Conservation (phyloP, 1,284 basidiomycete species). For the Schizophyllum commune region DNA sequence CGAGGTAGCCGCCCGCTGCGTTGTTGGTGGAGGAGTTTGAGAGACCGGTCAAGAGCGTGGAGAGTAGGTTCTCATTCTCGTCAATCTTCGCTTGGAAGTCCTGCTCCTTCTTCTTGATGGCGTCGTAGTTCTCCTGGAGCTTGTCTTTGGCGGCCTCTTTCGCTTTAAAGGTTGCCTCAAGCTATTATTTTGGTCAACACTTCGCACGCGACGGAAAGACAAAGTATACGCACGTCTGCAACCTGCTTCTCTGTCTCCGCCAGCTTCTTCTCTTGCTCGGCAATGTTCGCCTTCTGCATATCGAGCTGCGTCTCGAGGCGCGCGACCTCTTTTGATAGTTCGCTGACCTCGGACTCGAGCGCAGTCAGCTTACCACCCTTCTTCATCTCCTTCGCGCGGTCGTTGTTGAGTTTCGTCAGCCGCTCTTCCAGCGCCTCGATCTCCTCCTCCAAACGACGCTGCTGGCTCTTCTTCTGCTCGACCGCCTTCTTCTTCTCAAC, state of each 20-base stretch:
- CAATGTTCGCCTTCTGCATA: conserved; percentile 70
- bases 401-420: conserved; percentile 59
- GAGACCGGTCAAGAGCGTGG: conserved; percentile 90
- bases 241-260: conserved; percentile 49
- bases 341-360: conserved; percentile 37
- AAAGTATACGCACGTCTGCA: conserved; percentile 41
- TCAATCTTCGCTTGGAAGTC: conserved; percentile 55
- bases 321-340: conserved; percentile 63
- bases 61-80: conserved; percentile 88
- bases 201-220: conserved; percentile 2
- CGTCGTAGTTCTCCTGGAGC: conserved; percentile 56
- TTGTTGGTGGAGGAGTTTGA: conserved; percentile 56
- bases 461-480: conserved; percentile 40
- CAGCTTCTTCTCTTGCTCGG: conserved; percentile 68
- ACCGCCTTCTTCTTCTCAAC: conserved; percentile 45
- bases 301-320: conserved; percentile 86
- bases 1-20: conserved; percentile 81
- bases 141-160: conserved; percentile 56
- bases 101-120: conserved; percentile 69
- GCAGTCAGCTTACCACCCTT: conserved; percentile 79
- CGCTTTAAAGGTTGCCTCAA: conserved; percentile 44
- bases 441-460: conserved; percentile 50
- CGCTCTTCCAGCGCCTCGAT: conserved; percentile 66
- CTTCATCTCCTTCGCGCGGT: conserved; percentile 55
- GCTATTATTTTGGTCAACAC: conserved; percentile 28